phyloP scores from a whole-genome alignment of 2,329 filamentous ascomycete genomes.

The Passalora sequoiae region DNA sequence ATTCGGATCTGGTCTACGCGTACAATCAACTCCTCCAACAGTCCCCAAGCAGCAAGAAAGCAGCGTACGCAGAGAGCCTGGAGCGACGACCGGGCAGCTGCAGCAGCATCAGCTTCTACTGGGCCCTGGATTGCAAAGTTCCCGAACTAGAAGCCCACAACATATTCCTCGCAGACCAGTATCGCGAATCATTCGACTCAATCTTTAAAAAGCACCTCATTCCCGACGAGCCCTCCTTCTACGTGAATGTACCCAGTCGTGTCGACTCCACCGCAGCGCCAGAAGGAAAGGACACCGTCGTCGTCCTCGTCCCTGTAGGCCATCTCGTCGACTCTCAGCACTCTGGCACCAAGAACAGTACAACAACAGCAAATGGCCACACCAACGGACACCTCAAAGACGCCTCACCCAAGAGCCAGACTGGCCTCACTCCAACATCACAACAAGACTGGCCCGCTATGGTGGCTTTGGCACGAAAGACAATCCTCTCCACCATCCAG shows the following conservation, averaged over 20 bases:
- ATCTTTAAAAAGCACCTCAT: slow-evolving; percentile 67
- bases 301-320: slow-evolving; percentile 67
- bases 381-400: slow-evolving; percentile 21
- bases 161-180: slow-evolving; percentile 70
- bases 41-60: slow-evolving; percentile 22
- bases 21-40: slow-evolving; percentile 64
- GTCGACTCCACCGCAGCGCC: slow-evolving; percentile 65
- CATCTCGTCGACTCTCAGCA: slow-evolving; percentile 48
- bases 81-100: slow-evolving; percentile 56
- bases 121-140: slow-evolving; percentile 58
- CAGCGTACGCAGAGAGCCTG: slow-evolving; percentile 40
- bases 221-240: slow-evolving; percentile 66
- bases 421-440: slow-evolving; percentile 38
- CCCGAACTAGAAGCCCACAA: slow-evolving; percentile 66
- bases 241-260: slow-evolving; percentile 69
- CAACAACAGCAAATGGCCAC: slow-evolving; percentile 37
- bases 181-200: slow-evolving; percentile 66
- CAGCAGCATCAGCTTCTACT: slow-evolving; percentile 73
- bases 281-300: slow-evolving; percentile 57
- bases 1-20: slow-evolving; percentile 69
- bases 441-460: slow-evolving; percentile 59
- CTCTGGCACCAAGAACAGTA: slow-evolving; percentile 27
- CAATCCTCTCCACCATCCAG: slow-evolving; percentile 58
- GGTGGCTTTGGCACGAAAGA: slow-evolving; percentile 53
- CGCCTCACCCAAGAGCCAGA: slow-evolving; percentile 24